Conservation (phyloP, 2,329 filamentous ascomycete genomes). For the Fusarium sp. region DNA sequence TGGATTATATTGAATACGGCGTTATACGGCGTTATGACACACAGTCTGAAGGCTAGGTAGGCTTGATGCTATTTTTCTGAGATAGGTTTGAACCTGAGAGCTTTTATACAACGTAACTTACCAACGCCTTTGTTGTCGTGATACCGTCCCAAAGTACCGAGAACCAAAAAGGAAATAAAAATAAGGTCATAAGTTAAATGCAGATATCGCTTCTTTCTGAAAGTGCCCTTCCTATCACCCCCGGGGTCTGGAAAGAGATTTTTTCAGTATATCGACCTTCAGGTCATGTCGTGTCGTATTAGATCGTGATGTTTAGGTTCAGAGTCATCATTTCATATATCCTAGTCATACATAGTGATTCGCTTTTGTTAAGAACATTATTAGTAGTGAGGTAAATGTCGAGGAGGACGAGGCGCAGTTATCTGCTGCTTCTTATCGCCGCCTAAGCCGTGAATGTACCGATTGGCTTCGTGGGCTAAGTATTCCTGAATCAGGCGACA, state of each 20-base stretch:
- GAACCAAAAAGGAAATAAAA: neutral
- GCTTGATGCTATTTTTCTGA: too few relatives aligned
- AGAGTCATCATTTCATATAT: neutral
- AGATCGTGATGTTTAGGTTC: neutral
- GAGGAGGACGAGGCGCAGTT: neutral
- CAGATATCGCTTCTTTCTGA: neutral
- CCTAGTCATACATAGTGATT: neutral
- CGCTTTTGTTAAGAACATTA: neutral
- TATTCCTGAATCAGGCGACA: conserved; percentile 41
- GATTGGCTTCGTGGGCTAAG: conserved; percentile 32
- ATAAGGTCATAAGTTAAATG: neutral
- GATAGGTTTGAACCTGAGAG: too few relatives aligned
- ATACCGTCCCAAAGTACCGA: neutral
- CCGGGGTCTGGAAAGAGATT: neutral
- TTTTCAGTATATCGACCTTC: neutral
- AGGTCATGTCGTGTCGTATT: neutral
- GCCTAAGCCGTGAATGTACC: conserved; percentile 16
- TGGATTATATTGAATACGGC: too few relatives aligned
- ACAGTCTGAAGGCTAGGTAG: too few relatives aligned
- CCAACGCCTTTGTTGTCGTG: neutral
- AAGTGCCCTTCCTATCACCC: neutral
- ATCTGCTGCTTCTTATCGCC: neutral
- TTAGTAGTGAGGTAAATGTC: neutral
- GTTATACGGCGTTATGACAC: too few relatives aligned
- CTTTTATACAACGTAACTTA: too few relatives aligned